These are phyloP conservation scores for Diplodia seriata DNA, from an alignment of 2,329 filamentous ascomycete genomes.

Conservation along the genomic window DNA sequence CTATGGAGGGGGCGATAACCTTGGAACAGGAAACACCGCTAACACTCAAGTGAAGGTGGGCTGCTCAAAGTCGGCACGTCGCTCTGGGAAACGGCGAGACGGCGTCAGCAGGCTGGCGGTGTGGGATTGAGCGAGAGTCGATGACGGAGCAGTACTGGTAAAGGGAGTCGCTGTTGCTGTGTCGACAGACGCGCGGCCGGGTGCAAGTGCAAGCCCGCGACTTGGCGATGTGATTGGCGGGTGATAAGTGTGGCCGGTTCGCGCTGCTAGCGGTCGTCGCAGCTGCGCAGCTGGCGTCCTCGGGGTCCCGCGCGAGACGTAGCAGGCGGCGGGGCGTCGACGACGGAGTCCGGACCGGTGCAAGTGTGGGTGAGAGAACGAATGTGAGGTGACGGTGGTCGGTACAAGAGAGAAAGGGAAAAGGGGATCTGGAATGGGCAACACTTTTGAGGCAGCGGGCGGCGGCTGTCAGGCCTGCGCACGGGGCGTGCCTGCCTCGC, in stretches of 20 bases:
- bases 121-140: conserved; percentile 27
- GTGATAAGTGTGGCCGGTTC: conserved; percentile 19
- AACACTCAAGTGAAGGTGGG: conserved; percentile 27
- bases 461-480: conserved; percentile 33
- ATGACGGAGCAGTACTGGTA: conserved; percentile 21
- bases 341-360: conserved; percentile 24
- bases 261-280: conserved; percentile 20
- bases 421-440: conserved; percentile 33
- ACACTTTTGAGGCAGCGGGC: conserved; percentile 32
- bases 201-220: conserved; percentile 20
- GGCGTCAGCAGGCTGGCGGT: conserved; percentile 12
- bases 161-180: conserved; percentile 26
- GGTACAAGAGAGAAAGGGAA: conserved; percentile 33
- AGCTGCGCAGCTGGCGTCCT: conserved; percentile 27
- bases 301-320: conserved; percentile 20
- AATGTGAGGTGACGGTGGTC: conserved; percentile 27
- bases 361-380: conserved; percentile 27
- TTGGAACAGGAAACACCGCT: conserved; percentile 28
- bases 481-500: conserved; percentile 32
- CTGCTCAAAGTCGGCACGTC: conserved; percentile 11
- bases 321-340: conserved; percentile 22
- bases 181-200: conserved; percentile 29
- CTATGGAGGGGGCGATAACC: conserved; percentile 21
- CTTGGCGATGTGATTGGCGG: conserved; percentile 28
- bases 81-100: conserved; percentile 18